phyloP scores from a whole-genome alignment of 805 yeast species.

The Metschnikowia corniflorae region DNA sequence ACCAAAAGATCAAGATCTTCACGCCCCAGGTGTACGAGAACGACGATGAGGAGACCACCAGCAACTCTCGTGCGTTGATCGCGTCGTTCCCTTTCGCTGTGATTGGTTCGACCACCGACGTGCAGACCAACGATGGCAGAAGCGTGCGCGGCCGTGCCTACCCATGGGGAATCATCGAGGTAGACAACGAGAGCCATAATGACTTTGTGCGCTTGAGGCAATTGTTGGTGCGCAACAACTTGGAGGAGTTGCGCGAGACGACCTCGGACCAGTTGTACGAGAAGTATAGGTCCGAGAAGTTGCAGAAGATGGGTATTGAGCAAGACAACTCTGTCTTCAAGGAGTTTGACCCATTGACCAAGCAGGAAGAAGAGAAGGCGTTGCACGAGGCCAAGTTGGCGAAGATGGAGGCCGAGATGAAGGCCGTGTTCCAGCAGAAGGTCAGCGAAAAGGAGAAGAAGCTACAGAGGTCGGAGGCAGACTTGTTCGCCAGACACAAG shows the following conservation, averaged over 20 bases:
- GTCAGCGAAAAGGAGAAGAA: slow-evolving; percentile 96
- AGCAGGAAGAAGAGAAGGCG: slow-evolving; percentile 90
- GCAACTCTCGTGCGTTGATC: slow-evolving; percentile 63
- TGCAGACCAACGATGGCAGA: slow-evolving; percentile 71
- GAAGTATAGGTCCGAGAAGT: slow-evolving; percentile 81
- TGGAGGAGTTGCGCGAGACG: slow-evolving; percentile 90
- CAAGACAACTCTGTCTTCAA: slow-evolving; percentile 93
- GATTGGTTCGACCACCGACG: slow-evolving; percentile 79
- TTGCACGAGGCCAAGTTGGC: slow-evolving; percentile 91
- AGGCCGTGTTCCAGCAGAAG: slow-evolving; percentile 91
- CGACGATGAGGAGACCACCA: slow-evolving; percentile 80
- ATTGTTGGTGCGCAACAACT: slow-evolving; percentile 79
- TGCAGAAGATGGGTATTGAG: slow-evolving; percentile 75
- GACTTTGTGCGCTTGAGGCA: slow-evolving; percentile 89
- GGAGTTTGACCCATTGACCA: slow-evolving; percentile 88
- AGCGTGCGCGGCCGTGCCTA: slow-evolving; percentile 85
- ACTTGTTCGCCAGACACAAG: slow-evolving; percentile 89
- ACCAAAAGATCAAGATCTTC: slow-evolving; percentile 70
- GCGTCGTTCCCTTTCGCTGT: slow-evolving; percentile 86
- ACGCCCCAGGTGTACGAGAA: slow-evolving; percentile 72
- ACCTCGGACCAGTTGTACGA: slow-evolving; percentile 79
- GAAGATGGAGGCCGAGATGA: slow-evolving; percentile 95
- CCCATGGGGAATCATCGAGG: slow-evolving; percentile 97
- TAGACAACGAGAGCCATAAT: slow-evolving; percentile 89
- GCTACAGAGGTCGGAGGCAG: slow-evolving; percentile 94